Conservation (phyloP, 371 early-diverging fungal species). For the Chytridium lagenaria region DNA sequence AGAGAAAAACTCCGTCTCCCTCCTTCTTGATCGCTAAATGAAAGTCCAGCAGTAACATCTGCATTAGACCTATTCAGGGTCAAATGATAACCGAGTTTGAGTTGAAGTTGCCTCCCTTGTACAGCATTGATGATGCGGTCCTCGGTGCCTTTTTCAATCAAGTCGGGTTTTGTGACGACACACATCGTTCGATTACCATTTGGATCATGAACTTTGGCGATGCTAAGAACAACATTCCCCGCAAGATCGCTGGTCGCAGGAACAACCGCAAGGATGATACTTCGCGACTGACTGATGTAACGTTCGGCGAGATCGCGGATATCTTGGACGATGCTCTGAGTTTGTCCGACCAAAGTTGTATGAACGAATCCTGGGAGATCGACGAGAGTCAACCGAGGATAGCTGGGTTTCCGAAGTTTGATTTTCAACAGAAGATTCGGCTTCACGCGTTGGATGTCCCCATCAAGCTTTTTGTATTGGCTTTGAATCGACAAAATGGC, state of each 20-base stretch:
- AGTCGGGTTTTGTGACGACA: conserved; percentile 96
- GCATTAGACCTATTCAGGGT: conserved; percentile 20
- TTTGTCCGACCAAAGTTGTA: conserved; percentile 27
- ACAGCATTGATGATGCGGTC: conserved; percentile 17
- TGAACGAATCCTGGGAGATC: conserved; percentile 49
- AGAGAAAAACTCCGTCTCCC: too few species aligned
- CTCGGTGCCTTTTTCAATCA: conserved; percentile 65
- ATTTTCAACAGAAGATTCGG: conserved; percentile 24
- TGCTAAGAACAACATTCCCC: conserved; percentile 27
- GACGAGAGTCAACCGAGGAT: conserved; percentile 35
- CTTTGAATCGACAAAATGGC: too few species aligned
- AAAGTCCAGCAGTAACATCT: too few species aligned
- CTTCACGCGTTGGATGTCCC: conserved; percentile 3
- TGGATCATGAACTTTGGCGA: conserved; percentile 68
- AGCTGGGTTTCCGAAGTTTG: conserved; percentile 14
- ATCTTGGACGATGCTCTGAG: conserved; percentile 17
- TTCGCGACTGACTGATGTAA: conserved; percentile 24
- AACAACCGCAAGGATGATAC: conserved; percentile 39
- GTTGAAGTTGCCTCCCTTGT: neutral
- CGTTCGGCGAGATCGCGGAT: conserved; percentile 28
- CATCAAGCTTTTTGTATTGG: too few species aligned
- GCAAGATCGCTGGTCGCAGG: conserved; percentile 40
- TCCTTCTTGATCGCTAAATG: too few species aligned
- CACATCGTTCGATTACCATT: conserved; percentile 93
- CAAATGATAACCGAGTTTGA: conserved; percentile 32